Percentiles rank a stretch among this genome's conserved stretches.
Conservation (phyloP, 495 filamentous ascomycete species). For the Pseudotulostoma volvatum region DNA sequence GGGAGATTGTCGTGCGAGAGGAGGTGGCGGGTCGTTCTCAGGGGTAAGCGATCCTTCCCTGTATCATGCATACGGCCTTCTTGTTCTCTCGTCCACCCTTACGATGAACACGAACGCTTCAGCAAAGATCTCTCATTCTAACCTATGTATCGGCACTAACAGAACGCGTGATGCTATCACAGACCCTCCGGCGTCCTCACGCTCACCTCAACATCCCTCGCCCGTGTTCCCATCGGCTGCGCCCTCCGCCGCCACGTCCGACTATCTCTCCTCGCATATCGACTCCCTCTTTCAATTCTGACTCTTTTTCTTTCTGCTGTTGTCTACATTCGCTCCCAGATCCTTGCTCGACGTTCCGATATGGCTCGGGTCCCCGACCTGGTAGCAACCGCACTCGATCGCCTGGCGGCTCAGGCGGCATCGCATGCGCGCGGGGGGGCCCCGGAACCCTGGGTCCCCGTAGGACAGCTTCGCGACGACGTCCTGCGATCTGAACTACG, state of each 20-base stretch:
- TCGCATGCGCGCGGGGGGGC: constrained; percentile 49
- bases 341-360: constrained; percentile 40
- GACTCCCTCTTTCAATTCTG: constrained; percentile 74
- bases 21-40: constrained; percentile 57
- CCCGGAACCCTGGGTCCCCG: constrained; percentile 59
- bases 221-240: constrained; percentile 75
- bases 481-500: constrained; percentile 71
- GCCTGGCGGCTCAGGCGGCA: constrained; percentile 66
- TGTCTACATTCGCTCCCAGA: constrained; percentile 40
- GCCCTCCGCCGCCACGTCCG: constrained; percentile 75
- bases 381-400: constrained; percentile 65
- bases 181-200: constrained; percentile 43
- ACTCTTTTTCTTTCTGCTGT: constrained; percentile 31
- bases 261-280: constrained; percentile 86
- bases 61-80: constrained; percentile 3
- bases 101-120: no score
- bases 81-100: no score
- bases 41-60: no score
- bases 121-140: constrained; percentile 31
- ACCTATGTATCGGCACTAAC: constrained; percentile 50
- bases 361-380: constrained; percentile 58
- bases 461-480: constrained; percentile 83
- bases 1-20: constrained; percentile 65
- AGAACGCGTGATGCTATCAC: constrained; percentile 49
- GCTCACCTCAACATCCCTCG: constrained; percentile 63